Evolutionary conservation across 495 filamentous ascomycete genomes (phyloP).

Genomic region (Annulohypoxylon nitens): DNA sequence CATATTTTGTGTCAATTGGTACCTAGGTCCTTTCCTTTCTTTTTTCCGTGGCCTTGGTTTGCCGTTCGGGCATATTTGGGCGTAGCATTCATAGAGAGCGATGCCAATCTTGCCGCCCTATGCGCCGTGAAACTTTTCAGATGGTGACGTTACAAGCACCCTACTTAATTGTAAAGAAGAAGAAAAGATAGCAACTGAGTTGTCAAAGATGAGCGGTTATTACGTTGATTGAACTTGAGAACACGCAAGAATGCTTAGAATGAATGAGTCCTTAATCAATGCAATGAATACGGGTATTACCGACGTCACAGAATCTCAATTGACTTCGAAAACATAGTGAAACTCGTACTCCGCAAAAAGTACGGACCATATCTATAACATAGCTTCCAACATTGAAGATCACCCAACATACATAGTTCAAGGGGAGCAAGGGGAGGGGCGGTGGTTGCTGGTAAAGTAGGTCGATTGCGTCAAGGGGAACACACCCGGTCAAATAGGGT

Average conservation of each 20-base stretch:
- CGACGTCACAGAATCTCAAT: conserved; percentile 24
- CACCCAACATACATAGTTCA: conserved; percentile 9
- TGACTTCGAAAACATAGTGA: conserved; percentile 15
- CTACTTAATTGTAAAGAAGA: conserved; percentile 15
- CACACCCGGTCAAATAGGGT: conserved; percentile 41
- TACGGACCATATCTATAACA: conserved; percentile 25
- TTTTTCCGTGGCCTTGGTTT: conserved; percentile 6
- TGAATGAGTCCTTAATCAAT: conserved; percentile 16
- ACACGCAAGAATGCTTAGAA: background rate
- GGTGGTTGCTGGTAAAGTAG: conserved; percentile 27
- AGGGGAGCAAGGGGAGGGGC: conserved; percentile 10
- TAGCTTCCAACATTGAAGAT: conserved; percentile 17
- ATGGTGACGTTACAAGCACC: conserved; percentile 20
- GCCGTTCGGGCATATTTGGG: conserved; percentile 31
- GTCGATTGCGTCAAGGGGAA: conserved; percentile 47
- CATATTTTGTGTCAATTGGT: conserved; percentile 37
- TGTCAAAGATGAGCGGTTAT: conserved; percentile 15
- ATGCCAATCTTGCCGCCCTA: conserved; percentile 34
- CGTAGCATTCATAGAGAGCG: conserved; percentile 19
- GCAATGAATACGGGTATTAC: conserved; percentile 15
- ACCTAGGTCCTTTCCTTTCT: conserved; percentile 9
- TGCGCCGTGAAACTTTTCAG: conserved; percentile 30
- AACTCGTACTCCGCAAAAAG: conserved; percentile 22
- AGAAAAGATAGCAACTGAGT: conserved; percentile 1
- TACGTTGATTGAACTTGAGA: conserved; percentile 13